phyloP scores from a whole-genome alignment of 768 basidiomycete genomes.

The Lactifluus rugatus region DNA sequence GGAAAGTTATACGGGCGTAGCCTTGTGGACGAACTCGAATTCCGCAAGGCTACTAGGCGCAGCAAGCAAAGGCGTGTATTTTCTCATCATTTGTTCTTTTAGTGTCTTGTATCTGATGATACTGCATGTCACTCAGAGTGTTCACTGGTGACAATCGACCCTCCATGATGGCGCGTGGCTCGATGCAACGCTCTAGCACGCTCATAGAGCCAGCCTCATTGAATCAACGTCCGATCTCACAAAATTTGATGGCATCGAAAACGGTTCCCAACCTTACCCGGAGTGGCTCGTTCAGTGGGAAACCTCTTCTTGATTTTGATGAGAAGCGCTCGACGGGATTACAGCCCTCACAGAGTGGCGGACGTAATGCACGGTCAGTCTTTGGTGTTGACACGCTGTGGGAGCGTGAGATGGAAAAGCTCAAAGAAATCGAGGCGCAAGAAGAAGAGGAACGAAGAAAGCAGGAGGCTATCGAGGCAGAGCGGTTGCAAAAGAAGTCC shows the following conservation, averaged over 20 bases:
- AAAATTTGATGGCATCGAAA: slow-evolving; percentile 33
- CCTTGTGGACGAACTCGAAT: slow-evolving; percentile 84
- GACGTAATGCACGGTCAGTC: slow-evolving; percentile 55
- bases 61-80: slow-evolving; percentile 65
- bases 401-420: slow-evolving; percentile 79
- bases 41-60: slow-evolving; percentile 72
- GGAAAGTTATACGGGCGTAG: slow-evolving; percentile 83
- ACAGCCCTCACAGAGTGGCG: slow-evolving; percentile 21
- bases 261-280: slow-evolving; percentile 34
- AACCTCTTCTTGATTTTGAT: slow-evolving; percentile 60
- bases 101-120: background rate
- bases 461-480: slow-evolving; percentile 36
- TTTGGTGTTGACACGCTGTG: slow-evolving; percentile 92
- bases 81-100: background rate
- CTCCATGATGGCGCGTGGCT: slow-evolving; percentile 81
- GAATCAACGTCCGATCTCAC: slow-evolving; percentile 37
- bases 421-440: slow-evolving; percentile 62
- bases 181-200: slow-evolving; percentile 47
- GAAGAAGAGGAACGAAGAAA: slow-evolving; percentile 54
- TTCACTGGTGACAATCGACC: slow-evolving; percentile 85
- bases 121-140: slow-evolving; percentile 39
- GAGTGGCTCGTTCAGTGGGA: slow-evolving; percentile 43
- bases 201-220: slow-evolving; percentile 65
- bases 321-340: slow-evolving; percentile 33
- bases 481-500: slow-evolving; percentile 31